Evolutionary conservation across 257 asterid genomes (phyloP).

Genomic region (Verbascum thapsus): DNA sequence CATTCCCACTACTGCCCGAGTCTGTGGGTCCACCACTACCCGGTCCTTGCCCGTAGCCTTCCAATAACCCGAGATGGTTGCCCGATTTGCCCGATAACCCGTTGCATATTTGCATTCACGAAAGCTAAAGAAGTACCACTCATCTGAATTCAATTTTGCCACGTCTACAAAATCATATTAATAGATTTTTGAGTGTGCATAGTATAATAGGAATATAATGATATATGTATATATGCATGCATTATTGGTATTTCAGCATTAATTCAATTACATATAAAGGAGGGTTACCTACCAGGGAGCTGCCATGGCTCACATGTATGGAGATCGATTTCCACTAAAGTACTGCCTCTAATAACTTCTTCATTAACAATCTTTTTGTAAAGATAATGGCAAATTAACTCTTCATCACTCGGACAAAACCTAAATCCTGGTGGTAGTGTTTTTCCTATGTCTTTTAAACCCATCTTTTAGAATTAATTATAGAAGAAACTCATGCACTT

Average conservation of each 20-base stretch:
- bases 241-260: constrained; percentile 23
- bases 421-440: constrained; percentile 86
- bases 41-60: constrained; percentile 93
- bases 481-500: constrained; percentile 22
- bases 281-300: constrained; percentile 64
- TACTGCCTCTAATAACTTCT: constrained; percentile 43
- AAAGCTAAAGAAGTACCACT: constrained; percentile 94
- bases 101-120: constrained; percentile 85
- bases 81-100: constrained; percentile 72
- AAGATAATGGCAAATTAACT: constrained; percentile 76
- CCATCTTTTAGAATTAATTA: constrained; percentile 43
- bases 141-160: constrained; percentile 77
- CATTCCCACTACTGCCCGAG: constrained; percentile 62
- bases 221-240: neutral
- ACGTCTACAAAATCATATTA: constrained; percentile 40
- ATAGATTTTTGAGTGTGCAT: constrained; percentile 6
- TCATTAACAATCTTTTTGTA: constrained; percentile 63
- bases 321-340: constrained; percentile 76
- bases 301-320: constrained; percentile 97
- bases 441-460: constrained; percentile 68
- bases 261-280: no score
- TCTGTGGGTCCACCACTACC: constrained; percentile 48
- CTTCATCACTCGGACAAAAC: constrained; percentile 91
- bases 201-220: no score
- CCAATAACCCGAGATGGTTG: constrained; percentile 85